phyloP scores from a whole-genome alignment of 495 filamentous ascomycete species.

The Lindgomyces ingoldianus region DNA sequence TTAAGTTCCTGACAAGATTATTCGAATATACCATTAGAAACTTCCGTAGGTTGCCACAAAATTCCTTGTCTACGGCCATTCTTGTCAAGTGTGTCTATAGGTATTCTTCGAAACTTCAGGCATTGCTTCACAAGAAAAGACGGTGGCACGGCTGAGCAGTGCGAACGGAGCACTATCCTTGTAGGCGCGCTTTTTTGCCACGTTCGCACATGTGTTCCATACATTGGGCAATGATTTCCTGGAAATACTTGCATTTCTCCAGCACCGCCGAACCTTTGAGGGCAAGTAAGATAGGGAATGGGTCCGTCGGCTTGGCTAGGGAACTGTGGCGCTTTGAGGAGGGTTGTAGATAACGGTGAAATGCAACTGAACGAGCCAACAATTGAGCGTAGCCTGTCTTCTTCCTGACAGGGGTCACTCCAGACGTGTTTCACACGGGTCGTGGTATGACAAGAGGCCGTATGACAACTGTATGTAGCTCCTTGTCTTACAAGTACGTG shows the following conservation, averaged over 20 bases:
- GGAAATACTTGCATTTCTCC: not conserved
- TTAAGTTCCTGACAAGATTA: no score
- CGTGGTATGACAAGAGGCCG: no score
- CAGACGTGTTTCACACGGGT: no score
- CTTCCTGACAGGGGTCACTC: no score
- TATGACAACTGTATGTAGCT: not conserved
- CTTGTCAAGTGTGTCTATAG: no score
- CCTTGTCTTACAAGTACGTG: not conserved
- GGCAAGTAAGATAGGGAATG: not conserved
- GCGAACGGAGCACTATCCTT: not conserved
- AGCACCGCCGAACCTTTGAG: not conserved
- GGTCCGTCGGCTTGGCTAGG: not conserved
- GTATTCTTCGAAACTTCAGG: no score
- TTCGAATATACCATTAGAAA: no score
- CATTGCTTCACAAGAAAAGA: not conserved
- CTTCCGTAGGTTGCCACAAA: no score
- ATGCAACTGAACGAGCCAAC: no score
- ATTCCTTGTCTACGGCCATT: no score
- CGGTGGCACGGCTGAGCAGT: not conserved
- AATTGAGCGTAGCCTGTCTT: no score
- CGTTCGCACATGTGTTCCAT: not conserved
- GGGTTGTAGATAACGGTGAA: not conserved
- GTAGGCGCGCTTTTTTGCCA: not conserved
- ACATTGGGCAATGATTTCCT: not conserved
- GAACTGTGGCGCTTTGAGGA: not conserved